Evolutionary conservation across 192 early-diverging fungal species (phyloP), one percentile per base, ranked within the genome.

Genomic region (Entomortierella beljakovae): DNA sequence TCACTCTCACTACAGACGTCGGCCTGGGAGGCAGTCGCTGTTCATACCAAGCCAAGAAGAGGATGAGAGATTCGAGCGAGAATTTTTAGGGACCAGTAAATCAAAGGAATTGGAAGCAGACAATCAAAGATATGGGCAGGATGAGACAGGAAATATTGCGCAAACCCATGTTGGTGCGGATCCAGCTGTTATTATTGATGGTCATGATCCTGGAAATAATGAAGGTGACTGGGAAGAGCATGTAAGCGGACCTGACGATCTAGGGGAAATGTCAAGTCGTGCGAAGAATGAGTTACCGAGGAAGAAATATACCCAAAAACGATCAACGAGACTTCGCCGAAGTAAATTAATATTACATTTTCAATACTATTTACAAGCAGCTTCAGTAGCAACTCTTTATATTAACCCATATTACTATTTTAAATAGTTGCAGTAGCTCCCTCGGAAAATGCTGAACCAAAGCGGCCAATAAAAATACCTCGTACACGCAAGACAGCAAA

Each of bases 251-350:
- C 26, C 5, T 2, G 61, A 64, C 22, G 25, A 38, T 11, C 26
- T 2, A 16, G 31, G 37, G 48, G 28, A 23, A 16, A 23, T n/a
- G 13, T 25, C 51, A 50, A 25, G 16, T 2, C 37, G 26, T 1
- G 16, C 7, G 7, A 32, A 20, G 26, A 52, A 42, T 23, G 58
- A 52, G 23, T 28, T 42, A 16, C 57, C 75, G 15, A 64, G 26
- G 26, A 79, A 79, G 64, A 62, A 51, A 70, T 79, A 70, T 79
- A 79, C 75, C 61, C 75, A 79, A 40, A 79, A 79, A 62, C 34
- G 75, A 49, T 35, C 48, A 6, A 79, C 75, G 0, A 67, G 75
- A n/a, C 67, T 79, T 60, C 75, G 70, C 37, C 42, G 49, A 15
- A 79, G 75, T 79, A 70, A 37, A 66, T 63, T 3, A 15, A 37